Percentiles rank a stretch among this genome's conserved stretches.
These are phyloP conservation scores for Cladosporium velox DNA, from an alignment of 2,329 filamentous ascomycete genomes.

Conservation along the genomic window DNA sequence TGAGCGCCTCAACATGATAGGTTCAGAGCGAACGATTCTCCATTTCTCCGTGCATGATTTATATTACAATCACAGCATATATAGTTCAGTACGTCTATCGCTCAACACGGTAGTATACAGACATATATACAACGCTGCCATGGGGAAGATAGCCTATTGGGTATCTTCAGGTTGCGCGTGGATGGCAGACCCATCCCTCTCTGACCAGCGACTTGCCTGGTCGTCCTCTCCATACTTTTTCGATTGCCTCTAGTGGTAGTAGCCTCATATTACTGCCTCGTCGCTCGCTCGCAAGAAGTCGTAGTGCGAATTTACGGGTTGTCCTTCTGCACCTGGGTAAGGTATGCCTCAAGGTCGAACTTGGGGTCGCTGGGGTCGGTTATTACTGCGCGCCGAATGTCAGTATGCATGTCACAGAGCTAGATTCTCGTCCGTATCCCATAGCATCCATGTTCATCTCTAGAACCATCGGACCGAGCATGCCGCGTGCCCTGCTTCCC, in stretches of 20 bases:
- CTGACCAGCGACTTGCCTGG: slow-evolving; percentile 14
- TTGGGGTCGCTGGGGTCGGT: slow-evolving; percentile 80
- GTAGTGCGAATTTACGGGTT: slow-evolving; percentile 37
- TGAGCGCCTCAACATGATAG: neutral
- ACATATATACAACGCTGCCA: slow-evolving; percentile 21
- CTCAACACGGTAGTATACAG: slow-evolving; percentile 22
- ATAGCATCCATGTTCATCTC: neutral
- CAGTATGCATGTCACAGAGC: neutral
- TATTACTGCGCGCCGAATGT: slow-evolving; percentile 55
- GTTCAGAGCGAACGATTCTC: neutral
- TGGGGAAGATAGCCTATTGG: slow-evolving; percentile 21
- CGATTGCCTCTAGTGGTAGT: slow-evolving; percentile 18
- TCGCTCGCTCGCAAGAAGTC: slow-evolving; percentile 14
- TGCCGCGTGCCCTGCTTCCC: neutral
- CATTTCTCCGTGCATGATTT: neutral
- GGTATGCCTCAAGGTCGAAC: slow-evolving; percentile 88
- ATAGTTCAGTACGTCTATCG: neutral
- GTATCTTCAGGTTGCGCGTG: slow-evolving; percentile 20
- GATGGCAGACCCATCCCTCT: slow-evolving; percentile 15
- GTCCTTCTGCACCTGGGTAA: slow-evolving; percentile 61
- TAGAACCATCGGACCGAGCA: neutral
- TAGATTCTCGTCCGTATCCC: too few relatives aligned
- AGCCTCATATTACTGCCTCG: slow-evolving; percentile 17
- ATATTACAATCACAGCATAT: neutral
- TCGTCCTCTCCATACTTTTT: slow-evolving; percentile 15